Evolutionary conservation across 2,329 filamentous ascomycete species (phyloP).

Genomic region (Myotisia sp.): DNA sequence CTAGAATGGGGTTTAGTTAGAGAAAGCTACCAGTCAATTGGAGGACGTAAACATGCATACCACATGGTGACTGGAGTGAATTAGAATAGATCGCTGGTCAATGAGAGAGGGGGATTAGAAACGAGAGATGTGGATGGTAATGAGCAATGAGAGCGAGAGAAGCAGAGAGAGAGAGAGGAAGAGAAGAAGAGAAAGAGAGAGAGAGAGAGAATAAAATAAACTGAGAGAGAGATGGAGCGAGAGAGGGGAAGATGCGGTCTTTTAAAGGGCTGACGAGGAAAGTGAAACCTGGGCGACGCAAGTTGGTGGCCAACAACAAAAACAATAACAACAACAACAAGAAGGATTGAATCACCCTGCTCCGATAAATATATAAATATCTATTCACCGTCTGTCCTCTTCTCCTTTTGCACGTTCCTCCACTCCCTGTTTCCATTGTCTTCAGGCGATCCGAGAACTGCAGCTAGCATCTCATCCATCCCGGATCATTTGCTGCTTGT

Average conservation of each 20-base stretch:
- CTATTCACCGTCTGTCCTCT: too few relatives aligned
- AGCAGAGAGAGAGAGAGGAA: not conserved
- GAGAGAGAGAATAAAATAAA: not conserved
- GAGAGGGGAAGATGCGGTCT: not conserved
- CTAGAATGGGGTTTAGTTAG: conserved; percentile 31
- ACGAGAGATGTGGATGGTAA: not conserved
- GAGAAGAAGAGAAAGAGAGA: not conserved
- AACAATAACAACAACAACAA: too few relatives aligned
- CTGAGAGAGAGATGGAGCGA: not conserved
- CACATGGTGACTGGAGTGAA: conserved; percentile 11
- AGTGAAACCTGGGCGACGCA: not conserved
- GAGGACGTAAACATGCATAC: conserved; percentile 5
- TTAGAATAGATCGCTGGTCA: not conserved
- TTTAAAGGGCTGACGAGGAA: not conserved
- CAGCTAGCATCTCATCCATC: too few relatives aligned
- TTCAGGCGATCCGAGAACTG: too few relatives aligned
- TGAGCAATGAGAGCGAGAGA: not conserved
- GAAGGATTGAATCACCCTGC: too few relatives aligned
- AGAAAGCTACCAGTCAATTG: not conserved
- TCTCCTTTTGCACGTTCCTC: too few relatives aligned
- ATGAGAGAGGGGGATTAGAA: not conserved
- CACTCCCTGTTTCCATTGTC: too few relatives aligned
- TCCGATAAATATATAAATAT: too few relatives aligned
- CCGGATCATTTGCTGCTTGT: too few relatives aligned
- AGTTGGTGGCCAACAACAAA: not conserved